A percentile compares a stretch with the other conserved stretches of the same genome.
These are phyloP conservation scores for Blastomyces percursus DNA, from an alignment of 2,329 filamentous ascomycete genomes.

Conservation along the genomic window DNA sequence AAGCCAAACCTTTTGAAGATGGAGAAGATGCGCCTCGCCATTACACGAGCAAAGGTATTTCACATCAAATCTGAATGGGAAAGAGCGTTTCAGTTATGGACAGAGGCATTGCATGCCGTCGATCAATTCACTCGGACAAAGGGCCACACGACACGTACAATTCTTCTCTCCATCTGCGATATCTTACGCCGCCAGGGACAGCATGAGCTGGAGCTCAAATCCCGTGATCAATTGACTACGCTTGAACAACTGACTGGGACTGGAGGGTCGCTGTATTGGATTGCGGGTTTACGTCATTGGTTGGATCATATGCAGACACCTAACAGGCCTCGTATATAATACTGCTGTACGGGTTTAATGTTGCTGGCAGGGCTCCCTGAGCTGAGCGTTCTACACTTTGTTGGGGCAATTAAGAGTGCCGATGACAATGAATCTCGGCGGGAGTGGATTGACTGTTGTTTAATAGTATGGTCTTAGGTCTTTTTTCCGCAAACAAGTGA, in stretches of 20 bases:
- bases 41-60: conserved; percentile 6
- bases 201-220: conserved; percentile 5
- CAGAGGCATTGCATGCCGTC: conserved; percentile 4
- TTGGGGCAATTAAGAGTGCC: too few species aligned
- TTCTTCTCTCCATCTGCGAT: conserved; percentile 7
- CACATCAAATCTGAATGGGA: conserved; percentile 2
- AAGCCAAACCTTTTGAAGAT: neutral
- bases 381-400: neutral
- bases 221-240: conserved; percentile 2
- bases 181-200: conserved; percentile 1
- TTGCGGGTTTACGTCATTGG: neutral
- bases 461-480: too few species aligned
- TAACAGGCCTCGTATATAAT: conserved; percentile 2
- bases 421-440: too few species aligned
- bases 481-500: too few species aligned
- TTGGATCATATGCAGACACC: conserved; percentile 3
- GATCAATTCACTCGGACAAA: conserved; percentile 1
- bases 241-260: conserved; percentile 5
- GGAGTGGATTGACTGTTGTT: too few species aligned
- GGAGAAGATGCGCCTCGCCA: conserved; percentile 5
- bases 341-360: neutral
- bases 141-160: neutral
- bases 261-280: conserved; percentile 3
- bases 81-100: conserved; percentile 1
- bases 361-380: neutral